Percentiles rank a stretch among this genome's conserved stretches.
phyloP scores from a whole-genome alignment of 805 yeast genomes.

The Naumovozyma dairenensis region DNA sequence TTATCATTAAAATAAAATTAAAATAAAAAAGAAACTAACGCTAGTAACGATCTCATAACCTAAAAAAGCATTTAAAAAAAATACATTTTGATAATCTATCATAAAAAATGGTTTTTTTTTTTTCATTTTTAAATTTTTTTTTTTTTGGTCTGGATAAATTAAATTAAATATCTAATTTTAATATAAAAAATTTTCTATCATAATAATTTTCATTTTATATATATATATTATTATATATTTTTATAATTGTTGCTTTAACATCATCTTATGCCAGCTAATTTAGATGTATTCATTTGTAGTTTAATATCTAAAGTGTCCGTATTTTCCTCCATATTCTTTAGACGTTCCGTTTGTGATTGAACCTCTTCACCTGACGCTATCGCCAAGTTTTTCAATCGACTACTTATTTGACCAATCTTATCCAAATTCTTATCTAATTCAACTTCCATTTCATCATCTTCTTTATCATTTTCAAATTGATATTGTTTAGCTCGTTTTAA shows the following conservation, averaged over 20 bases:
- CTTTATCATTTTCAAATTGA: conserved; percentile 80
- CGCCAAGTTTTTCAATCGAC: conserved; percentile 64
- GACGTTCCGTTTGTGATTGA: conserved; percentile 61
- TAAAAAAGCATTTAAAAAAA: too few relatives aligned
- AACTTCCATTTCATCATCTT: conserved; percentile 84
- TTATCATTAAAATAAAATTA: too few relatives aligned
- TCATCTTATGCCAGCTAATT: conserved; percentile 41
- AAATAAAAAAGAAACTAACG: too few relatives aligned
- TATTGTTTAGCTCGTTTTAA: conserved; percentile 50
- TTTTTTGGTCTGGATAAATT: too few relatives aligned
- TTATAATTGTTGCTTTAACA: neutral
- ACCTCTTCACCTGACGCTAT: conserved; percentile 65
- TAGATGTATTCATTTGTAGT: conserved; percentile 66
- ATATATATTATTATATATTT: neutral
- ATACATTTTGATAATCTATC: too few relatives aligned
- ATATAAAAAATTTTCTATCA: too few relatives aligned
- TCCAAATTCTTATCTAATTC: conserved; percentile 77
- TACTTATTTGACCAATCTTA: conserved; percentile 58
- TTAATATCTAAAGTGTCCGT: conserved; percentile 76
- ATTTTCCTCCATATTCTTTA: conserved; percentile 67
- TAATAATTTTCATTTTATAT: too few relatives aligned
- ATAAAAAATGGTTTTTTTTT: too few relatives aligned
- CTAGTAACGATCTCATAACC: too few relatives aligned
- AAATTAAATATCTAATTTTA: too few relatives aligned
- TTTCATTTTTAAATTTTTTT: too few relatives aligned